Percentiles rank a stretch among this genome's conserved stretches.
Evolutionary conservation across 345 rosid genomes (phyloP).

Genomic region (Heritiera littoralis): DNA sequence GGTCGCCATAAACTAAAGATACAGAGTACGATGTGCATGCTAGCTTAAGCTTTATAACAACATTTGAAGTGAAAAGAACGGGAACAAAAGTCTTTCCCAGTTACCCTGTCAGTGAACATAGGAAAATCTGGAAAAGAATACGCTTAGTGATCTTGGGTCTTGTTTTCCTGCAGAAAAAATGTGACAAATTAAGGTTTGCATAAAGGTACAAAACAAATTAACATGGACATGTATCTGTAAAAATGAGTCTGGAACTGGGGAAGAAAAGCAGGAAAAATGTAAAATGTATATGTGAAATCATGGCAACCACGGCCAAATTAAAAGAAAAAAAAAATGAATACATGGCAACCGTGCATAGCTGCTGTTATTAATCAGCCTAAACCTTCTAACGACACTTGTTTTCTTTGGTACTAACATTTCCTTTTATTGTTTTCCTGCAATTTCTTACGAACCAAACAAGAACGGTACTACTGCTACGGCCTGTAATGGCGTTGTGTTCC

Average conservation of each 20-base stretch:
- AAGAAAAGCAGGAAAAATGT: neutral
- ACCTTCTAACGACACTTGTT: neutral
- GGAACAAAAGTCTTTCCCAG: no score
- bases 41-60: no score
- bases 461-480: neutral
- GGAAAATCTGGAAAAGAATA: no score
- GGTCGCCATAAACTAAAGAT: no score
- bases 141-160: no score
- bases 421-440: neutral
- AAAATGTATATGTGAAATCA: neutral
- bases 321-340: no score
- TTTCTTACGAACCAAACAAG: constrained; percentile 23
- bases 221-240: neutral
- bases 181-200: neutral
- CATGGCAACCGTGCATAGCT: constrained; percentile 7
- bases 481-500: neutral
- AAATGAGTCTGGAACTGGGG: neutral
- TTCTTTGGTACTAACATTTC: neutral
- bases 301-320: no score
- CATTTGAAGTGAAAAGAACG: no score
- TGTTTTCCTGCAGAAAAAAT: no score
- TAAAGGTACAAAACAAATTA: neutral
- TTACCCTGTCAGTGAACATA: no score
- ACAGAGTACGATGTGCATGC: no score
- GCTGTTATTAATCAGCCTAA: neutral